Base-by-base conservation (phyloP, 805 yeast species). In the Helenozyma rhizophorensis region DNA sequence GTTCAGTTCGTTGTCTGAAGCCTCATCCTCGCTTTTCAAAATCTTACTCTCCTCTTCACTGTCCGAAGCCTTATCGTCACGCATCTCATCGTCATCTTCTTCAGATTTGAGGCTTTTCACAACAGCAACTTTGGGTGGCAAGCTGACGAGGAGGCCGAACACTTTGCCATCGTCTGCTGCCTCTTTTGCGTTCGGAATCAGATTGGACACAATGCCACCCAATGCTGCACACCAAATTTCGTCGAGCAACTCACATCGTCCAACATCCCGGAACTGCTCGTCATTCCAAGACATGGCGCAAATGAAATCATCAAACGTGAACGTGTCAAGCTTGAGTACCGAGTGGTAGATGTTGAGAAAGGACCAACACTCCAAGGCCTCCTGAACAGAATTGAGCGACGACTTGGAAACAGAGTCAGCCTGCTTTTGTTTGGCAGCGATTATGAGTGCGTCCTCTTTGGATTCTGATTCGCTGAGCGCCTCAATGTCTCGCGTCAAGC, bases 261-360 rank as follows among this genome's bases (percentile, higher is more conserved):
- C 66, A 4, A 58, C 56, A 2, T 60, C 56, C 23, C 65, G 63
- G 32, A 48, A 56, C 40, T 67, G 70, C 7, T 55, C 53, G 25
- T 33, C 43, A 18, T 62, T 61, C 72, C 79, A 64, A 23, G 63
- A 60, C 59, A 81, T 53, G 9, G 76, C 79, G 34, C 75, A 74
- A 6, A 81, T 51, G 48, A 75, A 83, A 44, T 82, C 94, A 58
- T 86, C 96, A 60, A 83, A 84, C 0, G 90, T 80, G 47, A 84
- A 80, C 0, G 82, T 72, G 47, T 81, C 87, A n/a, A 87, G 58
- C 4, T 70, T 51, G 21, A 86, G 60, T 1, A 86, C 76, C 22
- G 70, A 69, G 44, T 78, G 75, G 54, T 79, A 86, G 31, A 83
- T 70, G 52, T 84, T 84, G 18, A 85, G 55, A 48, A 86, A 87